Conservation (phyloP, 176 grass and related monocot genomes). For the Musa troglodytarum region DNA sequence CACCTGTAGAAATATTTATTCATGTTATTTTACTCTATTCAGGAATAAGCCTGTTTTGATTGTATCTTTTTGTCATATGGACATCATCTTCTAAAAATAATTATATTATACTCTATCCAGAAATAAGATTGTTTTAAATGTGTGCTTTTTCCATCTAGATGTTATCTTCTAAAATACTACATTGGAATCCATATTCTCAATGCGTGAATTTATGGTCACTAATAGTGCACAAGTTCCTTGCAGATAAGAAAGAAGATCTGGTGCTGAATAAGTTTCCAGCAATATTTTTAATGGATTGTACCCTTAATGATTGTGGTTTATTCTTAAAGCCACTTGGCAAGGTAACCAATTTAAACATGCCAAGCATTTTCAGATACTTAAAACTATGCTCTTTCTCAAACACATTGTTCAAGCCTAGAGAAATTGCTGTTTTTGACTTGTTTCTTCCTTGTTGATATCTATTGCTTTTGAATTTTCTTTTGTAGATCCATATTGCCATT, state of each 20-base stretch:
- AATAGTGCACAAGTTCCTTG: slow-evolving; percentile 18
- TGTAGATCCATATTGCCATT: not conserved
- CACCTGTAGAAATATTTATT: not conserved
- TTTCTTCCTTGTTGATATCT: not conserved
- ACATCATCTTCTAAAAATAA: not conserved
- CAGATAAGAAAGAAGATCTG: slow-evolving; percentile 43
- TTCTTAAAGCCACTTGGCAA: slow-evolving; percentile 50
- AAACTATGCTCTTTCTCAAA: not conserved
- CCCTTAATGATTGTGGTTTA: slow-evolving; percentile 58
- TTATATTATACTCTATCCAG: no score
- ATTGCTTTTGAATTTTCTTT: not conserved
- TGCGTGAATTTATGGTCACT: slow-evolving; percentile 18
- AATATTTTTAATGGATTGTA: slow-evolving; percentile 82
- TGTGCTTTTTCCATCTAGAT: not conserved
- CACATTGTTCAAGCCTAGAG: not conserved
- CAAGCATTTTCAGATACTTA: not conserved
- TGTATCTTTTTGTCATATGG: not conserved
- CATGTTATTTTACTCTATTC: not conserved
- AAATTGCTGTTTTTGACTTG: not conserved
- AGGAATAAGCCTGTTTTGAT: not conserved
- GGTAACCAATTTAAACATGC: slow-evolving; percentile 29
- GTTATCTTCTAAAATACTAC: not conserved
- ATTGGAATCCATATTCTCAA: not conserved
- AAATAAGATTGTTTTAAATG: not conserved
- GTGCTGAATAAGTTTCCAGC: slow-evolving; percentile 40